Percentiles rank a stretch among this genome's conserved stretches.
Conservation (phyloP, 305 asterid species). For the Fraxinus angustifolia region DNA sequence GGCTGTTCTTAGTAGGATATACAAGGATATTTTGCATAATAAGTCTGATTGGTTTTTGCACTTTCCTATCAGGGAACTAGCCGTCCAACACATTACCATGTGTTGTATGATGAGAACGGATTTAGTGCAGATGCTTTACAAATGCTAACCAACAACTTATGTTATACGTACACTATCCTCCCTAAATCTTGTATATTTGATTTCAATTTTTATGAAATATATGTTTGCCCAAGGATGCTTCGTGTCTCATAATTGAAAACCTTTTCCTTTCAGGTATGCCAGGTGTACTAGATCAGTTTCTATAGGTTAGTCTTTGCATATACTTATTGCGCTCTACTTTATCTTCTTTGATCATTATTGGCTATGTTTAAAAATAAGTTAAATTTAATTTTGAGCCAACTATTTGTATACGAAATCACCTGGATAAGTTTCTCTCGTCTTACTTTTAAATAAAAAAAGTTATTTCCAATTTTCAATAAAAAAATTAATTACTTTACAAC, state of each 20-base stretch:
- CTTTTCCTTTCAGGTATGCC: conserved; percentile 49
- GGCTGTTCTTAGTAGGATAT: neutral
- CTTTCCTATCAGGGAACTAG: conserved; percentile 62
- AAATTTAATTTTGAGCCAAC: neutral
- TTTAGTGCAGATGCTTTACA: conserved; percentile 75
- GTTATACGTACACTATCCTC: conserved; percentile 59
- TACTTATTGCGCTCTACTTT: neutral
- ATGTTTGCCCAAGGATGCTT: neutral
- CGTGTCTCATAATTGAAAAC: neutral
- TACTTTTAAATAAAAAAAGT: neutral
- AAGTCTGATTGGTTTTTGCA: neutral
- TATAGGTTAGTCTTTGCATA: conserved; percentile 43
- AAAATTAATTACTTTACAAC: neutral
- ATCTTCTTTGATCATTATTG: neutral
- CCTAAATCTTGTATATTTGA: neutral
- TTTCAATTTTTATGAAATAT: neutral
- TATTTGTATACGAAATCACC: neutral
- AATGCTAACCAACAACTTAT: conserved; percentile 49
- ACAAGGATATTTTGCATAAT: neutral
- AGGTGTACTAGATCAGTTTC: conserved; percentile 83
- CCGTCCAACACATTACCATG: conserved; percentile 83
- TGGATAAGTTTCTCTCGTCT: neutral
- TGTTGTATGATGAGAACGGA: conserved; percentile 60
- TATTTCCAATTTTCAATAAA: neutral
- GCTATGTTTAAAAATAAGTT: neutral